Conservation (phyloP, 306 rosid genomes). For the Vicia villosa region DNA sequence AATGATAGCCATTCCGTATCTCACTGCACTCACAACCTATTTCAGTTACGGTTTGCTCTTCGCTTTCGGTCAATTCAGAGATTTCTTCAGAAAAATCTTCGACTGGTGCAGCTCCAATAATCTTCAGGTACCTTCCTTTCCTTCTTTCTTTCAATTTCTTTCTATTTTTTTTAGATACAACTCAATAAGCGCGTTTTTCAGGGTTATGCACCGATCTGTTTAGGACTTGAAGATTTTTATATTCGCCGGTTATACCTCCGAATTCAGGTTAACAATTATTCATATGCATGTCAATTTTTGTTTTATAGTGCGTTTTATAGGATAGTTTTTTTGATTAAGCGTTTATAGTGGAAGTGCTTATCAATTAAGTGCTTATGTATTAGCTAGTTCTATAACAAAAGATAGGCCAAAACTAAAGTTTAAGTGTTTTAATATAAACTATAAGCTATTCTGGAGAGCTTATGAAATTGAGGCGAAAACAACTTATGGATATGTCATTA, state of each 20-base stretch:
- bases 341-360: background rate
- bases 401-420: background rate
- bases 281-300: background rate
- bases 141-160: background rate
- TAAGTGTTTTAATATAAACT: background rate
- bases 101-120: slow-evolving; percentile 68
- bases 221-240: slow-evolving; percentile 92
- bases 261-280: slow-evolving; percentile 61
- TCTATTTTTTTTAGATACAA: background rate
- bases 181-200: slow-evolving; percentile 5
- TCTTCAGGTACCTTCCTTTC: slow-evolving; percentile 55
- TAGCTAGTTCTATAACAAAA: background rate
- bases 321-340: background rate
- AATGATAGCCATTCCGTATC: slow-evolving; percentile 78
- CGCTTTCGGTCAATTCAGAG: slow-evolving; percentile 83
- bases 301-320: background rate
- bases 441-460: background rate
- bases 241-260: slow-evolving; percentile 82
- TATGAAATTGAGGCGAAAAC: background rate
- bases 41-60: slow-evolving; percentile 90
- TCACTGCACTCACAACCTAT: slow-evolving; percentile 90
- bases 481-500: background rate
- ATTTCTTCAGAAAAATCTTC: slow-evolving; percentile 69
- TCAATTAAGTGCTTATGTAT: background rate
- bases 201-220: slow-evolving; percentile 94